These are phyloP conservation scores for Venturia nashicola DNA, from an alignment of 2,329 filamentous ascomycete genomes.

Conservation along the genomic window DNA sequence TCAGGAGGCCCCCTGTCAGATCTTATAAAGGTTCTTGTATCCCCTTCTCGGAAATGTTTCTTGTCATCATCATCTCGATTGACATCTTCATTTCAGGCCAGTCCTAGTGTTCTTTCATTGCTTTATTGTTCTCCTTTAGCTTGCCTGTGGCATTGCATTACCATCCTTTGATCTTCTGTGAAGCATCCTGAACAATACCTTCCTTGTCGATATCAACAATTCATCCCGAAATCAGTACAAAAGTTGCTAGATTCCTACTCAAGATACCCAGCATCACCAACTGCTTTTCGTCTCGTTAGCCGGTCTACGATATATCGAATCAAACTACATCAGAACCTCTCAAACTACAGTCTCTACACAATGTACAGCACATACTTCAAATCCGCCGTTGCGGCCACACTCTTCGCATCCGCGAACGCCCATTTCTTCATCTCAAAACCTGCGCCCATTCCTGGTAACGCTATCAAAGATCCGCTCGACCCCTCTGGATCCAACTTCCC, in stretches of 20 bases:
- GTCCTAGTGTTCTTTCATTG: slow-evolving; percentile 13
- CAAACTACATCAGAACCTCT: slow-evolving; percentile 12
- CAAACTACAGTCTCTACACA: slow-evolving; percentile 12
- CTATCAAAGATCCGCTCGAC: slow-evolving; percentile 52
- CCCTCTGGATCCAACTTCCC: slow-evolving; percentile 59
- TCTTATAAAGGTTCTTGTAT: slow-evolving; percentile 3
- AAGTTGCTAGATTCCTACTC: not conserved
- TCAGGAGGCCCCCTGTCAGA: slow-evolving; percentile 5
- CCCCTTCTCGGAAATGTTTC: slow-evolving; percentile 6
- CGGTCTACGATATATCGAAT: slow-evolving; percentile 8
- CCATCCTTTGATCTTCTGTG: slow-evolving; percentile 13
- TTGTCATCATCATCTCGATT: slow-evolving; percentile 15
- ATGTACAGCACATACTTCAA: slow-evolving; percentile 40
- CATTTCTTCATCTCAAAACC: slow-evolving; percentile 69
- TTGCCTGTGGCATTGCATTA: slow-evolving; percentile 23
- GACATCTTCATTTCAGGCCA: slow-evolving; percentile 12
- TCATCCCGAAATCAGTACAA: not conserved
- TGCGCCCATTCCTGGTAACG: slow-evolving; percentile 42
- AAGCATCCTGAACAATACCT: slow-evolving; percentile 16
- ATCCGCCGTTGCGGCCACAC: slow-evolving; percentile 33
- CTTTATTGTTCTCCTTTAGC: slow-evolving; percentile 15
- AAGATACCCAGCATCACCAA: not conserved
- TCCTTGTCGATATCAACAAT: slow-evolving; percentile 14
- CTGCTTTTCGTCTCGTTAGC: slow-evolving; percentile 4
- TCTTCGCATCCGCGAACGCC: slow-evolving; percentile 50